Base-by-base conservation (phyloP, 75 land plant species). In the Cunninghamia lanceolata region DNA sequence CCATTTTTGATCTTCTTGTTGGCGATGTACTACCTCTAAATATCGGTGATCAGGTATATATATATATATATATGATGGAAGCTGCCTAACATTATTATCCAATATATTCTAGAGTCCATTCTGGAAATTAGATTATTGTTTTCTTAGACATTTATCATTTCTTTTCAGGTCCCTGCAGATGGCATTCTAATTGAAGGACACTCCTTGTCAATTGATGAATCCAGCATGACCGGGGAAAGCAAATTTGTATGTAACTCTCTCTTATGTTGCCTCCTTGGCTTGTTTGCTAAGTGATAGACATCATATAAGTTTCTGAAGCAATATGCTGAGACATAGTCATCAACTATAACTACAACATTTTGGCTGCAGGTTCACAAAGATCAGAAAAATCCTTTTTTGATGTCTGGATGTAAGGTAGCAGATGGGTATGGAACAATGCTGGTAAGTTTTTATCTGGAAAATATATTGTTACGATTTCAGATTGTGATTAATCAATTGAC, bases 181-280 rank as follows among this genome's bases (percentile, higher is more conserved):
- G 97, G 97, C 28, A 80, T 95, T 38, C 75, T 95, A 3, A 90
- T 95, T 42, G 42, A 66, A 85, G 96, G 95, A 32, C 92, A 94
- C 77, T 95, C 97, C 82, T 91, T 95, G 85, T 74, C 91, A 38
- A 86, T 94, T 83, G 97, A 95, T 88, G 97, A 95, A 89, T 94
- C 96, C 19, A 95, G 95, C 85, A 93, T 95, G 97, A 95, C 97
- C n/a, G 95, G 97, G 56, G 97, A 95, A 85, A 90, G 90, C 90
- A 88, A 94, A 42, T 89, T 88, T 77, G 95, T 95, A 85, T 91
- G 92, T 66, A 85, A 25, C 83, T 71, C 50, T 74, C 15, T 35
- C 82, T 47, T 85, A 34, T 17, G 79, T 86, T 28, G 45, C 0
- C 39, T 40, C 56, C 19, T 59, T 85, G 84, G 46, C 34, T 17